Conservation (phyloP, 2,329 filamentous ascomycete species). For the Aspergillus unguis region DNA sequence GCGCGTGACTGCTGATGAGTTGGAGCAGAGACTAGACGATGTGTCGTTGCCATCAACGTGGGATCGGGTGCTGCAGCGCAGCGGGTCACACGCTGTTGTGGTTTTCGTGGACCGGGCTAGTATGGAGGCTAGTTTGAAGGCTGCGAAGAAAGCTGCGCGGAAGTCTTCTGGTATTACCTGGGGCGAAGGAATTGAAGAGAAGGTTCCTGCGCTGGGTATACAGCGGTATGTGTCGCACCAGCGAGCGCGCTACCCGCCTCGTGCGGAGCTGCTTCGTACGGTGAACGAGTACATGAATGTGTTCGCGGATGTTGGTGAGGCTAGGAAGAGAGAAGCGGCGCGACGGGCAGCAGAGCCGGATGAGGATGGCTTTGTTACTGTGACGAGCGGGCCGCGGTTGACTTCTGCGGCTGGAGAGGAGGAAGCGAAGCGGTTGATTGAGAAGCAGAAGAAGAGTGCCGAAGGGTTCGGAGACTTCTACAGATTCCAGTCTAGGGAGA, state of each 20-base stretch:
- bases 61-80: slow-evolving; percentile 66
- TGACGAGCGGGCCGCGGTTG: slow-evolving; percentile 71
- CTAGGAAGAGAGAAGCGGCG: slow-evolving; percentile 60
- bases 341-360: slow-evolving; percentile 74
- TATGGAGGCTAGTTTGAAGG: slow-evolving; percentile 72
- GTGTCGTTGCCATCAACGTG: slow-evolving; percentile 67
- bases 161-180: slow-evolving; percentile 62
- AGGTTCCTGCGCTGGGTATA: slow-evolving; percentile 56
- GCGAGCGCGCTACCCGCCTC: slow-evolving; percentile 67
- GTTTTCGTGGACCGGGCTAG: slow-evolving; percentile 80
- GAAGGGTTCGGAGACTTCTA: slow-evolving; percentile 72
- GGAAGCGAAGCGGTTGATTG: slow-evolving; percentile 60
- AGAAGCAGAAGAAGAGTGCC: slow-evolving; percentile 61
- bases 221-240: slow-evolving; percentile 62
- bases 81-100: slow-evolving; percentile 76
- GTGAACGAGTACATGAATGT: slow-evolving; percentile 83
- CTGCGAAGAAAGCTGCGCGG: slow-evolving; percentile 56
- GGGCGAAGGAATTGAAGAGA: slow-evolving; percentile 60
- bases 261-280: slow-evolving; percentile 62
- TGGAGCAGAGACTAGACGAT: slow-evolving; percentile 55
- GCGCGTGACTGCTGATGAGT: slow-evolving; percentile 48
- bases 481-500: slow-evolving; percentile 76
- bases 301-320: slow-evolving; percentile 67
- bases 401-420: slow-evolving; percentile 70
- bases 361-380: slow-evolving; percentile 93